These are phyloP conservation scores for Raffaelea ambrosiae DNA, from an alignment of 2,329 filamentous ascomycete genomes.

Conservation along the genomic window DNA sequence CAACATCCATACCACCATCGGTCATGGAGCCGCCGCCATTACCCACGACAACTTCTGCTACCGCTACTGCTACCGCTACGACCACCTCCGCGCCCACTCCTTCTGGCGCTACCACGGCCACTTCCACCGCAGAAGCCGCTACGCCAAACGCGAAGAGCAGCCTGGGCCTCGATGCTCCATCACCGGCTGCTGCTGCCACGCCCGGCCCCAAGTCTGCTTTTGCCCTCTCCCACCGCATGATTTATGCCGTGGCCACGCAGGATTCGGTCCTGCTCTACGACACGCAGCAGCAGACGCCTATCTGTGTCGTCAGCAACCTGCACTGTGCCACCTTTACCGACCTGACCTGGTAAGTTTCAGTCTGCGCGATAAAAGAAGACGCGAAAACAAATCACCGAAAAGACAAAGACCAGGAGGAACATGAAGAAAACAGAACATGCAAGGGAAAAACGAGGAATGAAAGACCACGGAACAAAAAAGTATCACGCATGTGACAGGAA, in stretches of 20 bases:
- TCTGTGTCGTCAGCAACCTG: slow-evolving; percentile 92
- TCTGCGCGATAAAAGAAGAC: neutral
- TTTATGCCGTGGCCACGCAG: slow-evolving; percentile 95
- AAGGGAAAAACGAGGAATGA: no score
- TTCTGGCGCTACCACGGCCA: slow-evolving; percentile 39
- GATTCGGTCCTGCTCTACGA: slow-evolving; percentile 94
- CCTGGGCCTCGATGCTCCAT: no score
- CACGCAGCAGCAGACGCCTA: slow-evolving; percentile 88
- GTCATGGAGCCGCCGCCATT: slow-evolving; percentile 79
- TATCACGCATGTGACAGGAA: no score
- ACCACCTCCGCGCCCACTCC: slow-evolving; percentile 2
- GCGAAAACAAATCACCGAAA: no score
- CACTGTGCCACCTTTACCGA: slow-evolving; percentile 98
- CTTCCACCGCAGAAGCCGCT: slow-evolving; percentile 35
- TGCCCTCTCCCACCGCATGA: slow-evolving; percentile 79
- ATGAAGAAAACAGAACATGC: no score
- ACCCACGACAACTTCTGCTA: neutral
- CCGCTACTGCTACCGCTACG: neutral
- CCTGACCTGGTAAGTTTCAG: slow-evolving; percentile 68
- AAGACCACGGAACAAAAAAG: no score
- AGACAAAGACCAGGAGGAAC: no score
- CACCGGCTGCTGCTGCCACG: slow-evolving; percentile 23
- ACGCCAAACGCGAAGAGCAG: slow-evolving; percentile 21
- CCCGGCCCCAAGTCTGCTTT: slow-evolving; percentile 65
- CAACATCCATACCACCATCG: slow-evolving; percentile 39